These are phyloP conservation scores for Poronia punctata DNA, from an alignment of 495 filamentous ascomycete genomes.

Conservation along the genomic window DNA sequence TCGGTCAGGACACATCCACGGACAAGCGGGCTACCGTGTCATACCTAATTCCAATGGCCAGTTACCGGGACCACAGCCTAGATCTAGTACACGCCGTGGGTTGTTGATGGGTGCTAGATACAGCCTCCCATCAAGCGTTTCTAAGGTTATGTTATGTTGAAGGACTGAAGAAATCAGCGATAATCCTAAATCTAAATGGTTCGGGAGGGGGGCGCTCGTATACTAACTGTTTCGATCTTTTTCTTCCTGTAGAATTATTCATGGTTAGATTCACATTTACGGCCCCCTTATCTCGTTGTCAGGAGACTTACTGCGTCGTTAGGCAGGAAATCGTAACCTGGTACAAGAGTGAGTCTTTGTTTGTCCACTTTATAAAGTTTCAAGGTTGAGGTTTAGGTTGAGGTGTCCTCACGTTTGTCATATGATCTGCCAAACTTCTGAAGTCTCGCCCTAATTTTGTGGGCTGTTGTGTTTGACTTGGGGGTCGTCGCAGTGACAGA, in stretches of 20 bases:
- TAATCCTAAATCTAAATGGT: neutral
- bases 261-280: neutral
- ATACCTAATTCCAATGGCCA: conserved; percentile 6
- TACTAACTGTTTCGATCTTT: conserved; percentile 7
- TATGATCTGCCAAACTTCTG: conserved; percentile 8
- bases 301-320: conserved; percentile 10
- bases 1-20: neutral
- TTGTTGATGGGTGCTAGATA: conserved; percentile 4
- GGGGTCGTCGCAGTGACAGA: neutral
- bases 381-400: too few relatives aligned
- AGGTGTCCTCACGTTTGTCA: conserved; percentile 3
- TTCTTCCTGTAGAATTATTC: conserved; percentile 1
- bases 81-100: conserved; percentile 7
- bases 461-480: neutral
- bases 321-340: conserved; percentile 7
- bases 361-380: neutral
- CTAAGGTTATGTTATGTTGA: conserved; percentile 6
- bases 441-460: neutral
- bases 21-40: neutral
- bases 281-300: neutral
- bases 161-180: conserved; percentile 4
- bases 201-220: neutral
- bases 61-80: conserved; percentile 3
- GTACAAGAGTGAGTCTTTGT: neutral
- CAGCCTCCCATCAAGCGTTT: conserved; percentile 6